These are phyloP conservation scores for Adansonia grandidieri DNA, from an alignment of 441 rosid species.

Conservation along the genomic window DNA sequence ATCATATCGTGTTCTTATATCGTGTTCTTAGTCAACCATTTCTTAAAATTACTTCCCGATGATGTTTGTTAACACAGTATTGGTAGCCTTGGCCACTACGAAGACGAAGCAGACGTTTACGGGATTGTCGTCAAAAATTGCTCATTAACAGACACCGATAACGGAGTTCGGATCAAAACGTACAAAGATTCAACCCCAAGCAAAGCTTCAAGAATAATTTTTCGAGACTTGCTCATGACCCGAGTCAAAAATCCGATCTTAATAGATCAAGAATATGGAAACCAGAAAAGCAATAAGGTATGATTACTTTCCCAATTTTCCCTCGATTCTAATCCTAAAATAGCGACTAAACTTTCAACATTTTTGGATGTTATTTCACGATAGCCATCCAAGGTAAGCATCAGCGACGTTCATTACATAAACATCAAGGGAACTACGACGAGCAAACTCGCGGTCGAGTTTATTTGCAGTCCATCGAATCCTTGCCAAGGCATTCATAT, in stretches of 20 bases:
- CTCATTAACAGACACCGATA: constrained; percentile 43
- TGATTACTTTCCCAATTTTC: not conserved
- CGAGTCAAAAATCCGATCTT: constrained; percentile 55
- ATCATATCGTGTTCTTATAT: too few relatives aligned
- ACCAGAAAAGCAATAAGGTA: constrained; percentile 20
- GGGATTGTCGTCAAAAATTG: constrained; percentile 46
- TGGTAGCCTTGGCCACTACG: constrained; percentile 65
- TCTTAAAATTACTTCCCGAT: not conserved
- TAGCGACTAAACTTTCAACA: not conserved
- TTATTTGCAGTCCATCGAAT: constrained; percentile 47
- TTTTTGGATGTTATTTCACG: not conserved
- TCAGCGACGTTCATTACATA: constrained; percentile 43
- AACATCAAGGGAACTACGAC: constrained; percentile 57
- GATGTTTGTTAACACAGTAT: constrained; percentile 37
- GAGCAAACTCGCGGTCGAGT: constrained; percentile 42
- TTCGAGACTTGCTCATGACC: constrained; percentile 43
- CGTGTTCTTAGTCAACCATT: not conserved
- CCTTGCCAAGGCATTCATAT: constrained; percentile 50
- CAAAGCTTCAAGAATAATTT: constrained; percentile 40
- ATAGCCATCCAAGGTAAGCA: constrained; percentile 57
- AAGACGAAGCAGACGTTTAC: constrained; percentile 46
- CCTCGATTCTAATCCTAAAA: not conserved
- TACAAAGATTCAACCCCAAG: constrained; percentile 40
- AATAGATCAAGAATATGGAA: constrained; percentile 56
- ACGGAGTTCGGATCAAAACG: constrained; percentile 69